A percentile compares a stretch with the other conserved stretches of the same genome.
phyloP scores from a whole-genome alignment of 495 filamentous ascomycete genomes.

The Lindgomyces ingoldianus region DNA sequence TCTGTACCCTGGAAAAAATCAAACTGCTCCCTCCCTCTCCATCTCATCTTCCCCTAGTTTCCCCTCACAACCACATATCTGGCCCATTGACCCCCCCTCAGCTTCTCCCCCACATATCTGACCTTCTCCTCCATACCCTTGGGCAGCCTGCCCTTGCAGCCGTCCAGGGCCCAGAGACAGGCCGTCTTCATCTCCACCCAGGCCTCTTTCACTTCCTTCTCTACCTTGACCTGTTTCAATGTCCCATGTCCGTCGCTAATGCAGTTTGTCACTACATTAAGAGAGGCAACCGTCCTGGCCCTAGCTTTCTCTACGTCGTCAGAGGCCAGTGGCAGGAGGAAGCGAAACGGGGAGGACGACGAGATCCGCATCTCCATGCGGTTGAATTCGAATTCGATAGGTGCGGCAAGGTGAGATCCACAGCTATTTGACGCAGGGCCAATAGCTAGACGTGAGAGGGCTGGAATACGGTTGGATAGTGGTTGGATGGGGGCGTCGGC shows the following conservation, averaged over 20 bases:
- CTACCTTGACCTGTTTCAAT: not conserved
- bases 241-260: not conserved
- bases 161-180: constrained; percentile 11
- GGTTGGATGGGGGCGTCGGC: constrained; percentile 17
- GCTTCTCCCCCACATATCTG: constrained; percentile 7
- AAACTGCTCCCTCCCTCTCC: not conserved
- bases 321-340: not conserved
- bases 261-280: constrained; percentile 13
- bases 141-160: constrained; percentile 24
- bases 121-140: constrained; percentile 29
- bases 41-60: not conserved
- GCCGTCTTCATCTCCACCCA: constrained; percentile 25
- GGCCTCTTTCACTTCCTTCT: constrained; percentile 5
- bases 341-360: not conserved
- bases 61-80: constrained; percentile 2
- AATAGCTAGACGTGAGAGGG: constrained; percentile 14
- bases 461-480: not conserved
- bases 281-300: constrained; percentile 5
- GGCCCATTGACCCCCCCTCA: constrained; percentile 20
- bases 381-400: constrained; percentile 1
- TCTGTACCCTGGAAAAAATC: no score
- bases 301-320: constrained; percentile 1
- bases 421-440: not conserved
- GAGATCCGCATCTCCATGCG: not conserved
- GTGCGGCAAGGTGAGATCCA: constrained; percentile 1